Percentiles rank a stretch among this genome's conserved stretches.
Evolutionary conservation across 2,329 filamentous ascomycete genomes (phyloP).

Genomic region (Cladophialophora exuberans): DNA sequence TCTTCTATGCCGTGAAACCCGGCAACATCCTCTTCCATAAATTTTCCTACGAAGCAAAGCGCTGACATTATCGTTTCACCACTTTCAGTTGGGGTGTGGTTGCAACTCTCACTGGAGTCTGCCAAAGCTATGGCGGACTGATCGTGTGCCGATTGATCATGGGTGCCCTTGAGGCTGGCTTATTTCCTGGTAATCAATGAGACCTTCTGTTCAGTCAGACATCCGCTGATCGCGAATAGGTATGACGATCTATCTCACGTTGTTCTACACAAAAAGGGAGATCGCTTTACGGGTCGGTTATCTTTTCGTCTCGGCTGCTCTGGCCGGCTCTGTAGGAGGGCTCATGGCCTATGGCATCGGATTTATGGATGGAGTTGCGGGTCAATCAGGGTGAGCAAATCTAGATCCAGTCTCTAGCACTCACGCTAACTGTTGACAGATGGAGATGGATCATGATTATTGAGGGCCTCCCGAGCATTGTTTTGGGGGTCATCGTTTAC

Average conservation of each 20-base stretch:
- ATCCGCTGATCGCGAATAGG: conserved; percentile 41
- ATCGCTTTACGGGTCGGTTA: conserved; percentile 48
- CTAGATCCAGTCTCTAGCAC: too few species aligned
- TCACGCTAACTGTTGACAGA: too few species aligned
- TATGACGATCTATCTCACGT: conserved; percentile 49
- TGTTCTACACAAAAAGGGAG: conserved; percentile 51
- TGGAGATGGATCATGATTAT: conserved; percentile 61
- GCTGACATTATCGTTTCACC: background rate
- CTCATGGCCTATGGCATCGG: conserved; percentile 56
- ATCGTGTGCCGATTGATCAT: conserved; percentile 53
- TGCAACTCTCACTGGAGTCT: conserved; percentile 55
- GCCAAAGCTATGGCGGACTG: conserved; percentile 51
- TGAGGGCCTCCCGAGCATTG: conserved; percentile 51
- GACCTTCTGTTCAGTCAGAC: conserved; percentile 4
- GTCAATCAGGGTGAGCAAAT: conserved; percentile 48
- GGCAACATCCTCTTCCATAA: background rate
- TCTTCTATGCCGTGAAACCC: background rate
- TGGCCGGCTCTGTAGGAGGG: conserved; percentile 58
- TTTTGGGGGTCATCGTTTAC: conserved; percentile 47
- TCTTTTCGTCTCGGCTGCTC: conserved; percentile 52
- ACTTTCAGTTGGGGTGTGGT: conserved; percentile 52
- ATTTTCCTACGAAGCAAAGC: background rate
- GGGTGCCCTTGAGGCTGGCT: conserved; percentile 45
- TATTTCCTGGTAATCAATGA: conserved; percentile 39
- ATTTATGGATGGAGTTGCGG: conserved; percentile 55